Evolutionary conservation across 1,284 basidiomycete species (phyloP).

Genomic region (Earliella scabrosa): DNA sequence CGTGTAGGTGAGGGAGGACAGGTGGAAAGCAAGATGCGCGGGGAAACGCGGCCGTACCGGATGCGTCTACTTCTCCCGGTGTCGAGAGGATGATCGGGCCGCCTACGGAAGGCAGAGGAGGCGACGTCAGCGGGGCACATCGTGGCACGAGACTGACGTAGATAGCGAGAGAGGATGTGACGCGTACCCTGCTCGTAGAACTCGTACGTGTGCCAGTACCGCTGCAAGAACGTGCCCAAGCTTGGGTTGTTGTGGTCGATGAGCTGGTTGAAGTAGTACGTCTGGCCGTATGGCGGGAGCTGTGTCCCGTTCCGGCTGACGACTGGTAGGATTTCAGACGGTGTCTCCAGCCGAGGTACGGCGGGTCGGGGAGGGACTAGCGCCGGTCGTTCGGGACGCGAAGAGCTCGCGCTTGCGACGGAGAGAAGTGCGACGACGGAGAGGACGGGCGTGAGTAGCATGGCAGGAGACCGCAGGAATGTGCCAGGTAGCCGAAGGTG

Average conservation of each 20-base stretch:
- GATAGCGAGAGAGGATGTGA: background rate
- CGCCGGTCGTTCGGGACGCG: no score
- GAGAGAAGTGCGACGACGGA: no score
- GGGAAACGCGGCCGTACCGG: constrained; percentile 37
- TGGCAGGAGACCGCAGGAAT: no score
- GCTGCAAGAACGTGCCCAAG: constrained; percentile 73
- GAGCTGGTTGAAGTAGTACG: constrained; percentile 70
- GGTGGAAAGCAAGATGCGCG: background rate
- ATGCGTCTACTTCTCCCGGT: constrained; percentile 48
- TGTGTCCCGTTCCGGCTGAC: constrained; percentile 29
- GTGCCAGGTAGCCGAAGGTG: no score
- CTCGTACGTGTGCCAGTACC: constrained; percentile 71
- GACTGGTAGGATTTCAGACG: constrained; percentile 14
- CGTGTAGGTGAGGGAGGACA: background rate
- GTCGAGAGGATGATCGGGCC: constrained; percentile 71
- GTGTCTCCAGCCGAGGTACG: constrained; percentile 7
- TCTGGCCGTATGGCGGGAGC: constrained; percentile 36
- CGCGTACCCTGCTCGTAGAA: constrained; percentile 57
- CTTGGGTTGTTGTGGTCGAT: constrained; percentile 72
- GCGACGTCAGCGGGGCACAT: background rate
- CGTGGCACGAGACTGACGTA: background rate
- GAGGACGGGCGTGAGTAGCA: no score
- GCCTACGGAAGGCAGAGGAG: constrained; percentile 47
- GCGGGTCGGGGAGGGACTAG: constrained; percentile 10
- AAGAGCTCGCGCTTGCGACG: no score